Percentiles rank a stretch among this genome's conserved stretches.
Evolutionary conservation across 176 grass and related monocot species (phyloP).

Genomic region (Olyra latifolia): DNA sequence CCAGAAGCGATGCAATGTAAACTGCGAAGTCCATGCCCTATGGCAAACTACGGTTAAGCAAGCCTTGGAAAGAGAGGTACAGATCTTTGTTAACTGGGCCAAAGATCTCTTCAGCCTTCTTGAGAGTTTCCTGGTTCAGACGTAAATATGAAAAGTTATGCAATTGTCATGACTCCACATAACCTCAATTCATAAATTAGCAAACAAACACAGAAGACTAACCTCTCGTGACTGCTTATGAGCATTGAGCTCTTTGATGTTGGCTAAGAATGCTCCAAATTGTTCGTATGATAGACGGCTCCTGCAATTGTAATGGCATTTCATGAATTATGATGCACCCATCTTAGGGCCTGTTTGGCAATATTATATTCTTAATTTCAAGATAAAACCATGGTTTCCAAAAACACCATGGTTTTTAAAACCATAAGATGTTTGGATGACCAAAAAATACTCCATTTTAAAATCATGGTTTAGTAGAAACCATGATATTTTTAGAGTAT

Average conservation of each 20-base stretch:
- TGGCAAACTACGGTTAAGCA: constrained; percentile 69
- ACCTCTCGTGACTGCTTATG: constrained; percentile 92
- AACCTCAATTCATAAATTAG: not conserved
- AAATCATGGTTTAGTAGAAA: too few relatives aligned
- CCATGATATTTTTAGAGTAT: too few relatives aligned
- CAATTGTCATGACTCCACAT: not conserved
- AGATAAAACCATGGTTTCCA: too few relatives aligned
- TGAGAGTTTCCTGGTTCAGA: constrained; percentile 77
- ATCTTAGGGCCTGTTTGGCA: too few relatives aligned
- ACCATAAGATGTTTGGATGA: too few relatives aligned
- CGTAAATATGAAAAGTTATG: not conserved
- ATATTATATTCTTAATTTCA: too few relatives aligned
- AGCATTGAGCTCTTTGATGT: constrained; percentile 95
- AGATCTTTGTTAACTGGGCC: constrained; percentile 86
- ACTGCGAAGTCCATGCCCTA: constrained; percentile 25
- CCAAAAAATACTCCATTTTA: too few relatives aligned
- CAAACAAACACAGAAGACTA: not conserved
- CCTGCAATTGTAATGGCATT: constrained; percentile 46
- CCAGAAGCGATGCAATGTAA: not conserved
- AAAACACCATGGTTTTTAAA: too few relatives aligned
- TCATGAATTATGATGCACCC: constrained; percentile 12
- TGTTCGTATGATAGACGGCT: constrained; percentile 95
- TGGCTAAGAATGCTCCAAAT: constrained; percentile 96
- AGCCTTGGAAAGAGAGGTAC: constrained; percentile 81
- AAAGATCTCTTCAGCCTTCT: constrained; percentile 96